phyloP scores from a whole-genome alignment of 345 rosid genomes.

The Euclidium syriacum region DNA sequence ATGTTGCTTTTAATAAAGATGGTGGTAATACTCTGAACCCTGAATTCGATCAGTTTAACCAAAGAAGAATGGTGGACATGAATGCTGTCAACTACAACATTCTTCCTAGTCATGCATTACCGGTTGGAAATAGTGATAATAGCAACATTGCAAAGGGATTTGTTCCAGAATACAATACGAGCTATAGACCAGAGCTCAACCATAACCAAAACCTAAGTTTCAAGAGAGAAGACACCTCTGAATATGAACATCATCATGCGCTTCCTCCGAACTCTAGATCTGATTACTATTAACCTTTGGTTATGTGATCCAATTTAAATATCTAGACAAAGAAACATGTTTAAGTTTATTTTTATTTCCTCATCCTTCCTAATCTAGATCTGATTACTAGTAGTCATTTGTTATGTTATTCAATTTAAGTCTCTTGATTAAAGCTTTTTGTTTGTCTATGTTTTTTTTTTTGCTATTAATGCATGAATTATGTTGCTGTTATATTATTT shows the following conservation, averaged over 20 bases:
- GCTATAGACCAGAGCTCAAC: not conserved
- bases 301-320: not conserved
- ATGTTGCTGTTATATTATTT: not conserved
- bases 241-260: conserved; percentile 6
- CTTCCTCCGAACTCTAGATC: not conserved
- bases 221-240: not conserved
- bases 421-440: not conserved
- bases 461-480: not conserved
- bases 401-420: not conserved
- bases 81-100: not conserved
- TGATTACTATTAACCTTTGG: conserved; percentile 1
- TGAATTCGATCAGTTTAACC: not conserved
- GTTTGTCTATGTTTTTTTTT: not conserved
- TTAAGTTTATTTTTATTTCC: not conserved
- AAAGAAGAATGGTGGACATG: conserved; percentile 1
- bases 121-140: not conserved
- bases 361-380: no score
- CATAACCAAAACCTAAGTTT: not conserved
- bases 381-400: no score
- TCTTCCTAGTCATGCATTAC: not conserved
- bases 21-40: not conserved
- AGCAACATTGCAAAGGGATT: not conserved
- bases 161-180: not conserved
- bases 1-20: conserved; percentile 4
- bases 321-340: not conserved